Conservation (phyloP, 805 yeast genomes). For the Starmerella vaccinii region DNA sequence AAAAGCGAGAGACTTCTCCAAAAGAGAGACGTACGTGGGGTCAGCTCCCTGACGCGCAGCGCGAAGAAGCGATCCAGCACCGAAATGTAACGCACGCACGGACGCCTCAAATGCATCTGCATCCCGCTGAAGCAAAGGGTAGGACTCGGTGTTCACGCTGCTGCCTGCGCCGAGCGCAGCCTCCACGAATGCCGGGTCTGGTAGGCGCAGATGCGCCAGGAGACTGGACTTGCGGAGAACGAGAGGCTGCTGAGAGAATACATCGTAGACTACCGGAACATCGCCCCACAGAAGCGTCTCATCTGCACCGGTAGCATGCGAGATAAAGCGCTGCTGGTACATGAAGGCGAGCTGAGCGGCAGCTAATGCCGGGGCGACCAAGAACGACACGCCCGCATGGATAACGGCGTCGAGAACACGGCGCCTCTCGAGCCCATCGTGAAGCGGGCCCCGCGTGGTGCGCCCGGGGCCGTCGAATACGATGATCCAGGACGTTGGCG, state of each 20-base stretch:
- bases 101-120: conserved; percentile 6
- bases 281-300: conserved; percentile 56
- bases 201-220: conserved; percentile 47
- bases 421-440: conserved; percentile 19
- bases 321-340: conserved; percentile 44
- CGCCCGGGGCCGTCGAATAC: conserved; percentile 26
- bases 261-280: conserved; percentile 60
- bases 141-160: conserved; percentile 11
- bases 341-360: conserved; percentile 72
- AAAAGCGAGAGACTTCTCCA: conserved; percentile 59
- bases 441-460: conserved; percentile 10
- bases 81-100: conserved; percentile 11
- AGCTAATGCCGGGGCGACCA: conserved; percentile 75
- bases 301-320: conserved; percentile 74
- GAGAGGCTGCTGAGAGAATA: conserved; percentile 55
- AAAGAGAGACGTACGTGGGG: conserved; percentile 38
- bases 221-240: conserved; percentile 52
- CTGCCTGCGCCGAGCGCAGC: conserved; percentile 63
- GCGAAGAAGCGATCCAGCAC: conserved; percentile 5
- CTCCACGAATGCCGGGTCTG: conserved; percentile 62
- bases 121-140: conserved; percentile 10
- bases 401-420: conserved; percentile 45
- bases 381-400: conserved; percentile 47
- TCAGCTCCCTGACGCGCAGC: conserved; percentile 21
- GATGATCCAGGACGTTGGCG: conserved; percentile 15